Percentiles rank a stretch among this genome's conserved stretches.
phyloP scores from a whole-genome alignment of 2,329 filamentous ascomycete genomes.

The Nigrospora oryzae region DNA sequence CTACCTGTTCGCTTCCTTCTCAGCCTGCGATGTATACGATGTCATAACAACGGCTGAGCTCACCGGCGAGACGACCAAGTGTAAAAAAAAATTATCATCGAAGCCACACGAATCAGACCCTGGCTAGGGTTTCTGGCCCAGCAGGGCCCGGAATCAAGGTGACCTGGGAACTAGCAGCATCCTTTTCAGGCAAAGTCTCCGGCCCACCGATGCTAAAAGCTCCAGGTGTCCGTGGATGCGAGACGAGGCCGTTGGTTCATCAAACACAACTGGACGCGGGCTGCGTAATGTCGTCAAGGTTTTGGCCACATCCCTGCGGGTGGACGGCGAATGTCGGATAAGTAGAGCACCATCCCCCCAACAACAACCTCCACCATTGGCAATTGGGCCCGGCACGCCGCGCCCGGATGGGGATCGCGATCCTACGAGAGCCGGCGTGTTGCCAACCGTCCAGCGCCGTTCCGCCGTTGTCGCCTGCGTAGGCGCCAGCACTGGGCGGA shows the following conservation, averaged over 20 bases:
- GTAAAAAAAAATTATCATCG: too few relatives aligned
- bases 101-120: too few relatives aligned
- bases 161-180: not conserved
- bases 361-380: too few relatives aligned
- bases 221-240: not conserved
- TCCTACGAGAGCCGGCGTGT: not conserved
- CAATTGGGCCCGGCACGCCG: not conserved
- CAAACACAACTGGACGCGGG: not conserved
- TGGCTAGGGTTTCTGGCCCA: too few relatives aligned
- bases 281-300: slow-evolving; percentile 1
- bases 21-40: too few relatives aligned
- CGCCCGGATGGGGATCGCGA: not conserved
- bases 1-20: too few relatives aligned
- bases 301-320: not conserved
- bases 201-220: not conserved
- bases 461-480: too few relatives aligned
- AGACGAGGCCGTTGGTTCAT: not conserved
- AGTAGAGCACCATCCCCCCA: not conserved
- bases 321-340: slow-evolving; percentile 1
- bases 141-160: not conserved
- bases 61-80: too few relatives aligned
- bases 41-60: too few relatives aligned
- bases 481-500: too few relatives aligned
- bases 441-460: not conserved
- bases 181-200: slow-evolving; percentile 1